Evolutionary conservation across 2,329 filamentous ascomycete species (phyloP), one percentile per base, ranked within the genome.

Genomic region (Calonectria pteridis): DNA sequence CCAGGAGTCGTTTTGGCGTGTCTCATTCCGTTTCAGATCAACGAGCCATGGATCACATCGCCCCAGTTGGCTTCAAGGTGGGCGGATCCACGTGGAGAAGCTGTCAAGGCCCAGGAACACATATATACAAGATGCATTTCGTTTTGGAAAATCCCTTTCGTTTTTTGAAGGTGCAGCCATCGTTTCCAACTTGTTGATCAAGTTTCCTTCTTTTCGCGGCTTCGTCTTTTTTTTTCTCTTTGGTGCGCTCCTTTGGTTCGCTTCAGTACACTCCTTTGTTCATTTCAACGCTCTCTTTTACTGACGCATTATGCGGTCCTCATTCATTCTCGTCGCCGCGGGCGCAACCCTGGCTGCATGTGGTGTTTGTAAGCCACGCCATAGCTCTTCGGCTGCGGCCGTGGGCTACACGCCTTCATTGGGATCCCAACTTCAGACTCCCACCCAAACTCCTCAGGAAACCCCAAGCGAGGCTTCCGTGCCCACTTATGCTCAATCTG

Each of bases 1-100:
- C 35, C 55, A 40, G 33, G 55, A 62, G 33, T 18, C 55, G 31
- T 16, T 14, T 14, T 58, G 26, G 29, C 20, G n/a, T 11, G 55
- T 62, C 55, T 40, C 55, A 62, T 18, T 62, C 20, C 29, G 67
- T 69, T 69, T 69, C 67, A 69, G 23, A 69, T 69, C 23, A 63
- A 53, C 40, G 26, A 35, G 16, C 28, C 37, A 53, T 43, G 66
- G 51, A 37, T 28, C 16, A n/a, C n/a, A 63, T 69, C 40, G 55
- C n/a, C 67, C 43, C 67, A 69, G 67, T 20, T 28, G 43, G 33
- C 31, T 49, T 28, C 43, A 6, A 40, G 51, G 67, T 69, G 67
- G 67, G 67, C 67, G 67, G 67, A 69, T 69, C 53, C 55, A 69
- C 67, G 55, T 62, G 55, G 55, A 62, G 33, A 62, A 10, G 14